These are phyloP conservation scores for Brassica nigra DNA, from an alignment of 345 rosid species.

Conservation along the genomic window DNA sequence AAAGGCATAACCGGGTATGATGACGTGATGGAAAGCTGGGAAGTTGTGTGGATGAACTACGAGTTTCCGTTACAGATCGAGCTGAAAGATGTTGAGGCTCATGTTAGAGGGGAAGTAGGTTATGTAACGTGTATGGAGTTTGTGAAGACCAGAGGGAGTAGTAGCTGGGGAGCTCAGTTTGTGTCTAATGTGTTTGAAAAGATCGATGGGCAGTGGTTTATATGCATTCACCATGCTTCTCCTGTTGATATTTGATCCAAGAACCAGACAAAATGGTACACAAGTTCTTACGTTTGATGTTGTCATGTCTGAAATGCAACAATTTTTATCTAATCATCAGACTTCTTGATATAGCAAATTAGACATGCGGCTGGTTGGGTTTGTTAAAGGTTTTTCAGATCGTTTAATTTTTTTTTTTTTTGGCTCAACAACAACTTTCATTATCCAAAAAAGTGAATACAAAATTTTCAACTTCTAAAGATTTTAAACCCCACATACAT, in stretches of 20 bases:
- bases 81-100: slow-evolving; percentile 63
- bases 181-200: slow-evolving; percentile 87
- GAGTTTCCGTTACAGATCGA: slow-evolving; percentile 82
- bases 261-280: background rate
- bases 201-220: slow-evolving; percentile 71
- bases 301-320: background rate
- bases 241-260: slow-evolving; percentile 65
- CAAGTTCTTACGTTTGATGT: background rate
- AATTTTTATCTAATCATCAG: too few species aligned
- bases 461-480: too few species aligned
- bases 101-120: slow-evolving; percentile 75
- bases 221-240: slow-evolving; percentile 91
- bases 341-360: too few species aligned
- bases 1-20: slow-evolving; percentile 80
- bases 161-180: slow-evolving; percentile 93
- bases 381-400: too few species aligned
- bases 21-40: slow-evolving; percentile 91
- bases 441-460: too few species aligned
- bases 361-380: too few species aligned
- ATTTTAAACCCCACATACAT: too few species aligned
- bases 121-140: slow-evolving; percentile 80
- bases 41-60: slow-evolving; percentile 82
- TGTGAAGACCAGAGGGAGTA: slow-evolving; percentile 81
- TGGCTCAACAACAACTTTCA: too few species aligned
- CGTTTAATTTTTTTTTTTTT: too few species aligned